These are phyloP conservation scores for Globisporangium paddicum DNA, from an alignment of 352 stramenopile genomes.

Conservation along the genomic window DNA sequence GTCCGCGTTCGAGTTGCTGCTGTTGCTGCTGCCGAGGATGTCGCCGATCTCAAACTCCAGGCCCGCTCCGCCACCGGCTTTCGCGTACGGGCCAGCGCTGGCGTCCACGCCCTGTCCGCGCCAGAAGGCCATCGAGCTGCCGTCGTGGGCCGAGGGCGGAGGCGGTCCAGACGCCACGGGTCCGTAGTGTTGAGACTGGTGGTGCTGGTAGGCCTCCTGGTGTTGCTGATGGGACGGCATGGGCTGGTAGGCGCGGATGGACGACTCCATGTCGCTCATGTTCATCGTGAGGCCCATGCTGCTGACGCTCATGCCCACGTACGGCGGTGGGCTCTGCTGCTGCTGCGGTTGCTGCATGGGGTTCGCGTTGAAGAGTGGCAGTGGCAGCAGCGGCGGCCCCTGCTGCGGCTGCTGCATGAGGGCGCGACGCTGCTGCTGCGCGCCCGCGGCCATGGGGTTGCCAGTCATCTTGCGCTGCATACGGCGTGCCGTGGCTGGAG, in stretches of 20 bases:
- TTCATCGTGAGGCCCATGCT: constrained; percentile 19
- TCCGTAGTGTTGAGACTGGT: constrained; percentile 2
- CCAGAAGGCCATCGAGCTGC: constrained; percentile 7
- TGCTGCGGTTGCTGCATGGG: constrained; percentile 12
- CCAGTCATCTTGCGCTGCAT: constrained; percentile 15
- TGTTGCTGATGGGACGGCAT: constrained; percentile 11
- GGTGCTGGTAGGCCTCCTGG: neutral
- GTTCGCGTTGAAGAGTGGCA: neutral
- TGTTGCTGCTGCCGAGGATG: constrained; percentile 21
- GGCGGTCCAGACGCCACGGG: neutral
- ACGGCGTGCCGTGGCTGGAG: neutral
- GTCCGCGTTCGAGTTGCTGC: constrained; percentile 9
- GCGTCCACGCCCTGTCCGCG: constrained; percentile 6
- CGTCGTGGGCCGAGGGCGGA: neutral
- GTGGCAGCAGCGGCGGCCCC: neutral
- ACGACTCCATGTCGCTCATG: constrained; percentile 24
- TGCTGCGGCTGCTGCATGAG: constrained; percentile 8
- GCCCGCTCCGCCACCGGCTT: constrained; percentile 15
- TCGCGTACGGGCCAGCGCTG: constrained; percentile 1
- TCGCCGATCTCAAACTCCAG: constrained; percentile 40
- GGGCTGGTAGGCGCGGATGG: constrained; percentile 22
- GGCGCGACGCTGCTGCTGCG: constrained; percentile 9
- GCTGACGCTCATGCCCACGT: constrained; percentile 17
- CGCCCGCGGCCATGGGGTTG: neutral
- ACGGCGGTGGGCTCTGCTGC: constrained; percentile 17